phyloP scores from a whole-genome alignment of 2,329 filamentous ascomycete species.

The Thyridium curvatum region DNA sequence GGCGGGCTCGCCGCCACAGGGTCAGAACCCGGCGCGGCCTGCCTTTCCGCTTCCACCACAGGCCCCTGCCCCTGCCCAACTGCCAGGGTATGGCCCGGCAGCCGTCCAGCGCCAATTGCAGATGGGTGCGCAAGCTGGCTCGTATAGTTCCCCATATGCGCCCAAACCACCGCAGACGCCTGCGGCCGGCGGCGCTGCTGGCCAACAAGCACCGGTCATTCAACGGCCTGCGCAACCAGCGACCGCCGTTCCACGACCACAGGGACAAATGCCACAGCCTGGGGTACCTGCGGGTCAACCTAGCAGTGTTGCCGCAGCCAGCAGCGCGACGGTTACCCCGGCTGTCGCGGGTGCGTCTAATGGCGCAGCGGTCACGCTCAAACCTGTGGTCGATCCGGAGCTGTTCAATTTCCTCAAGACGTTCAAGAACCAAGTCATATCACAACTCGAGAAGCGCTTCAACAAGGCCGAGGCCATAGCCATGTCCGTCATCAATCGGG shows the following conservation, averaged over 20 bases:
- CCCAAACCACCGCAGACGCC: conserved; percentile 15
- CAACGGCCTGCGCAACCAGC: background rate
- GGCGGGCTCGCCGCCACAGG: conserved; percentile 6
- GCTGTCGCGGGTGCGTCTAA: conserved; percentile 1
- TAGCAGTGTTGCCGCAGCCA: background rate
- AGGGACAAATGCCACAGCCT: background rate
- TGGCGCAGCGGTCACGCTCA: conserved; percentile 7
- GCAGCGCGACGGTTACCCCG: background rate
- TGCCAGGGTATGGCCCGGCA: conserved; percentile 15
- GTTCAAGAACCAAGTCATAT: conserved; percentile 40
- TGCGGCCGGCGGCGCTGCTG: conserved; percentile 5
- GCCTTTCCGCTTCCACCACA: conserved; percentile 13
- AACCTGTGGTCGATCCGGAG: conserved; percentile 34
- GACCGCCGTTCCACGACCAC: background rate
- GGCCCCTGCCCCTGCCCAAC: conserved; percentile 15
- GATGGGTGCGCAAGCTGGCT: conserved; percentile 13
- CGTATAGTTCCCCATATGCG: conserved; percentile 23
- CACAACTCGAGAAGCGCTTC: conserved; percentile 36
- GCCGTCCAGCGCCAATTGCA: conserved; percentile 12
- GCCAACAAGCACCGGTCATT: background rate
- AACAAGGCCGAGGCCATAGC: conserved; percentile 37
- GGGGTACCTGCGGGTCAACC: background rate
- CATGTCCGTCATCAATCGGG: conserved; percentile 47
- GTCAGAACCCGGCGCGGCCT: conserved; percentile 6
- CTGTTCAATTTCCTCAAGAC: conserved; percentile 34